Percentiles rank a stretch among this genome's conserved stretches.
Evolutionary conservation across 352 stramenopile genomes (phyloP).

Genomic region (Phytopythium delawarense): DNA sequence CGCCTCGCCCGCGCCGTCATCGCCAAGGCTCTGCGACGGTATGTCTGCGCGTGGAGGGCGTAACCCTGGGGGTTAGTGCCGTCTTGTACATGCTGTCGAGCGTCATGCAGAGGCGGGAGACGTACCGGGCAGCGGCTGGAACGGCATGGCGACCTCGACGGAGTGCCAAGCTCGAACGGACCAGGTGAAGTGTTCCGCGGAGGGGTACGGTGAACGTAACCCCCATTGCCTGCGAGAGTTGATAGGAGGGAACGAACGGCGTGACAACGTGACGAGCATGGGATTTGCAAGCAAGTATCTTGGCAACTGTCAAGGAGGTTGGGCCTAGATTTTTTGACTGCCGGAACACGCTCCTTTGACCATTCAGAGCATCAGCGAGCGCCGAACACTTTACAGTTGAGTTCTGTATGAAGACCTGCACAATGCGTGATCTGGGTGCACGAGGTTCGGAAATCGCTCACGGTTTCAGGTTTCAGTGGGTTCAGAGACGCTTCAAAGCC

Average conservation of each 20-base stretch:
- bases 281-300: neutral
- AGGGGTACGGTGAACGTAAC: neutral
- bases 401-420: too few relatives aligned
- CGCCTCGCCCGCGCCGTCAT: neutral
- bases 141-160: conserved; percentile 6
- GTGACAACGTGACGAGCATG: neutral
- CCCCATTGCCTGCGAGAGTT: neutral
- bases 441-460: neutral
- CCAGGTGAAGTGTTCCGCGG: too few relatives aligned
- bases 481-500: too few relatives aligned
- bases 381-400: neutral
- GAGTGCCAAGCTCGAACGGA: neutral
- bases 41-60: neutral
- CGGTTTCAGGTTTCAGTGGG: too few relatives aligned
- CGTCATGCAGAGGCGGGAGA: neutral
- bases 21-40: neutral
- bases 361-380: too few relatives aligned
- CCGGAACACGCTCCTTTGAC: too few relatives aligned
- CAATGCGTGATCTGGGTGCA: neutral
- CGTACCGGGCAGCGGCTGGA: conserved; percentile 12
- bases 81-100: too few relatives aligned
- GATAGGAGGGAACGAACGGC: neutral
- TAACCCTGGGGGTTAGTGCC: neutral
- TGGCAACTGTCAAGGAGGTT: too few relatives aligned
- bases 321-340: too few relatives aligned